Conservation (phyloP, 768 basidiomycete genomes). For the Lentinula detonsa region DNA sequence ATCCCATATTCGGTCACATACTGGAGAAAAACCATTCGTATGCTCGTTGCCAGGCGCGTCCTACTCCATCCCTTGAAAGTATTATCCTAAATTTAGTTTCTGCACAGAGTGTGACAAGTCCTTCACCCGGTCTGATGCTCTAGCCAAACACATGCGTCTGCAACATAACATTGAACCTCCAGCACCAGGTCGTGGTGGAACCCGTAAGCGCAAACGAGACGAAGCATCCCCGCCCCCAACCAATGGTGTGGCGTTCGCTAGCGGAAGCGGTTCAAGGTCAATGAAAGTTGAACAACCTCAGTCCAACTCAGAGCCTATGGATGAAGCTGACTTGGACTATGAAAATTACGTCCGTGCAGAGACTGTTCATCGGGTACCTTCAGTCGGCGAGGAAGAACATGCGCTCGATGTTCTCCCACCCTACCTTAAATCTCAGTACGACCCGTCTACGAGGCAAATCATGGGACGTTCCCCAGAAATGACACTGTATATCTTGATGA, state of each 20-base stretch:
- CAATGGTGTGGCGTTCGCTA: conserved; percentile 8
- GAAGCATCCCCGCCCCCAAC: conserved; percentile 15
- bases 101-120: conserved; percentile 87
- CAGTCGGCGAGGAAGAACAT: conserved; percentile 29
- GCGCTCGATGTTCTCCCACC: conserved; percentile 45
- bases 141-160: conserved; percentile 87
- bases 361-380: background rate
- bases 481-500: conserved; percentile 66
- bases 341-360: conserved; percentile 3
- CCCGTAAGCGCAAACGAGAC: conserved; percentile 63
- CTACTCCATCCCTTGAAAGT: background rate
- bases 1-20: conserved; percentile 87
- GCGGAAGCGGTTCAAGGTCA: conserved; percentile 40
- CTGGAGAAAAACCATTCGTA: conserved; percentile 90
- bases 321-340: conserved; percentile 27
- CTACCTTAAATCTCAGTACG: conserved; percentile 43
- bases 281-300: conserved; percentile 56
- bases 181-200: conserved; percentile 63
- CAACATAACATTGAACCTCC: conserved; percentile 79
- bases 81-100: conserved; percentile 5
- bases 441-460: conserved; percentile 57
- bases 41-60: conserved; percentile 72
- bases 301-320: conserved; percentile 31
- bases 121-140: conserved; percentile 91
- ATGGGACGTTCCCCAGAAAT: conserved; percentile 63